These are phyloP conservation scores for Pleurotus giganteus DNA, from an alignment of 768 basidiomycete species.

Conservation along the genomic window DNA sequence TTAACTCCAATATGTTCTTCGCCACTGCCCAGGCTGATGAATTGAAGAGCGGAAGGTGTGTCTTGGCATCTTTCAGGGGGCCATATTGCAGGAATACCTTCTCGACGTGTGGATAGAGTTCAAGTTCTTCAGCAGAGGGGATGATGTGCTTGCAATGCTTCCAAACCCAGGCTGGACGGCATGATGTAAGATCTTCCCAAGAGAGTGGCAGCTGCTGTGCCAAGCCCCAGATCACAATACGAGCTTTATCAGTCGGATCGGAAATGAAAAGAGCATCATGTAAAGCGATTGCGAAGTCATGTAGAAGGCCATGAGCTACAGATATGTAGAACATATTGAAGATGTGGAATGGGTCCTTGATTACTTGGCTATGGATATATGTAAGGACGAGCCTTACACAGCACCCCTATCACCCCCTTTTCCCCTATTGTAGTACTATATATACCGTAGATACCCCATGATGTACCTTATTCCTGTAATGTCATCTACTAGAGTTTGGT, in stretches of 20 bases:
- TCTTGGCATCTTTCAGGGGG: slow-evolving; percentile 19
- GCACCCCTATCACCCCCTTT: too few relatives aligned
- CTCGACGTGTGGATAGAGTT: slow-evolving; percentile 15
- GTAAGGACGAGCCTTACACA: too few relatives aligned
- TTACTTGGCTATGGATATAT: slow-evolving; percentile 5
- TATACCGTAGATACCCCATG: too few relatives aligned
- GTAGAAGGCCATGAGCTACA: slow-evolving; percentile 18
- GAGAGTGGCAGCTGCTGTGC: slow-evolving; percentile 18
- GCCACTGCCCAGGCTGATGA: slow-evolving; percentile 15
- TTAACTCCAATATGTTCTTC: slow-evolving; percentile 19
- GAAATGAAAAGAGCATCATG: slow-evolving; percentile 24
- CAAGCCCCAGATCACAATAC: slow-evolving; percentile 24
- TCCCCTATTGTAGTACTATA: too few relatives aligned
- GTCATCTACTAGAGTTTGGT: too few relatives aligned
- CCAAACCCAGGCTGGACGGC: slow-evolving; percentile 21
- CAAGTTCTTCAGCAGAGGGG: slow-evolving; percentile 18
- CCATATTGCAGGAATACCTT: slow-evolving; percentile 19
- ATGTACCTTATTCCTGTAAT: too few relatives aligned
- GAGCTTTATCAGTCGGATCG: slow-evolving; percentile 18
- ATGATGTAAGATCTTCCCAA: slow-evolving; percentile 13
- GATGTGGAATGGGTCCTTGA: slow-evolving; percentile 23
- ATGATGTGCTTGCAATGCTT: slow-evolving; percentile 16
- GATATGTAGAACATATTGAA: slow-evolving; percentile 25
- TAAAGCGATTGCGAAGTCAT: slow-evolving; percentile 20
- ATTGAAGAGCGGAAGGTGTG: slow-evolving; percentile 18